Conservation (phyloP, 352 stramenopile genomes). For the Pythium brassicae region DNA sequence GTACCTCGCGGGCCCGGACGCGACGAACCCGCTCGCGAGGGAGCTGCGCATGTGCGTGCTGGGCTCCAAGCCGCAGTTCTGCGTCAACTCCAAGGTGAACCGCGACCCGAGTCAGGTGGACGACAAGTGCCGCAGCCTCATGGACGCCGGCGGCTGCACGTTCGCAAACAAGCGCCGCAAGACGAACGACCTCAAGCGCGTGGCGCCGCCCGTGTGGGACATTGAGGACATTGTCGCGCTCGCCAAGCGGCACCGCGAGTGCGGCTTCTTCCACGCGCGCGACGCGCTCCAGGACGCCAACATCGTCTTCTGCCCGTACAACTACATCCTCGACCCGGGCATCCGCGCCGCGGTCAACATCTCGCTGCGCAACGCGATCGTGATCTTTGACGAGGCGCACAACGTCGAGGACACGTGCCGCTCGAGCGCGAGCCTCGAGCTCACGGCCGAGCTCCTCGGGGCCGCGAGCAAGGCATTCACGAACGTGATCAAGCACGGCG, state of each 20-base stretch:
- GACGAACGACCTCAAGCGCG: slow-evolving; percentile 41
- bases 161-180: slow-evolving; percentile 56
- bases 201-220: slow-evolving; percentile 72
- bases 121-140: slow-evolving; percentile 65
- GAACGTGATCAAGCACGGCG: slow-evolving; percentile 60
- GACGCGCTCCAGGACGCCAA: slow-evolving; percentile 50
- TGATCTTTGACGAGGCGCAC: slow-evolving; percentile 84
- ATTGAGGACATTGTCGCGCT: slow-evolving; percentile 79
- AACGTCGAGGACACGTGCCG: slow-evolving; percentile 87
- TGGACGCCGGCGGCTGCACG: slow-evolving; percentile 48
- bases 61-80: slow-evolving; percentile 77
- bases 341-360: slow-evolving; percentile 72
- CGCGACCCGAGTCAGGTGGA: slow-evolving; percentile 49
- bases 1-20: slow-evolving; percentile 44
- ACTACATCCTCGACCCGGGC: slow-evolving; percentile 77
- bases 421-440: slow-evolving; percentile 68
- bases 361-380: slow-evolving; percentile 65
- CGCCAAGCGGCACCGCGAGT: slow-evolving; percentile 73
- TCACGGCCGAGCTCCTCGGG: slow-evolving; percentile 46
- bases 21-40: slow-evolving; percentile 25
- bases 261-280: slow-evolving; percentile 69
- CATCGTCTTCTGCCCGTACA: slow-evolving; percentile 88
- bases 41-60: slow-evolving; percentile 76
- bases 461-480: slow-evolving; percentile 59
- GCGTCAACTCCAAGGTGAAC: slow-evolving; percentile 75